Base-by-base conservation (phyloP, 208 protist species). In the Trypanosoma grayi region DNA sequence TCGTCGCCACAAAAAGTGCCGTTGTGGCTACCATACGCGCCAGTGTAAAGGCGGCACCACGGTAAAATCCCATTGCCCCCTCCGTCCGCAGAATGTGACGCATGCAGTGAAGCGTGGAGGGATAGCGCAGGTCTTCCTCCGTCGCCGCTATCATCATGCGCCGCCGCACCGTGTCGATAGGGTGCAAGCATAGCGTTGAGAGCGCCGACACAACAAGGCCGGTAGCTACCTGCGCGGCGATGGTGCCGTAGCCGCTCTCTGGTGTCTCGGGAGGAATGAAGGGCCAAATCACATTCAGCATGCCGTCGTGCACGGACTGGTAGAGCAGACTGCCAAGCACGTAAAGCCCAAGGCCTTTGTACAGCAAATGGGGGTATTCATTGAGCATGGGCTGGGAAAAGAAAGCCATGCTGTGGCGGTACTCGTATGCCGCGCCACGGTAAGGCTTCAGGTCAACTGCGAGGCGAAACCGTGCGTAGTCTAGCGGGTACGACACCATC, bases 141-240 rank as follows among this genome's bases (percentile, higher is more conserved):
- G 80, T 90, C 4, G 79, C 82, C 8, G 84, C 80, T 16, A 91
- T 74, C 87, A 94, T 94, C 79, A 90, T 81, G 24, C 87, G 81
- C 25, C 78, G 83, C 33, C 87, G 70, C 33, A 94, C 72, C 4
- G 88, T 66, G 41, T 91, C 87, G 0, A 94, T 66, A 10, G 87
- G 87, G 66, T 94, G 78, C 34, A 91, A 58, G 14, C 77, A 81
- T 20, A 89, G 44, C 14, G 87, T 92, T 11, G 84, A 77, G n/a
- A 83, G 64, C 2, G 63, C 72, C 11, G 79, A 70, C 28, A 85
- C 65, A 3, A 59, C 74, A 25, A 93, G 30, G 8, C 82, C 83
- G 1, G 60, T 64, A 25, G 66, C 43, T 0, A 76, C 78, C 30
- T 93, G 86, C 11, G 73, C 58, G 4, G 79, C 66, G 3, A 75